phyloP scores from a whole-genome alignment of 768 basidiomycete species.

The Mycena venus region DNA sequence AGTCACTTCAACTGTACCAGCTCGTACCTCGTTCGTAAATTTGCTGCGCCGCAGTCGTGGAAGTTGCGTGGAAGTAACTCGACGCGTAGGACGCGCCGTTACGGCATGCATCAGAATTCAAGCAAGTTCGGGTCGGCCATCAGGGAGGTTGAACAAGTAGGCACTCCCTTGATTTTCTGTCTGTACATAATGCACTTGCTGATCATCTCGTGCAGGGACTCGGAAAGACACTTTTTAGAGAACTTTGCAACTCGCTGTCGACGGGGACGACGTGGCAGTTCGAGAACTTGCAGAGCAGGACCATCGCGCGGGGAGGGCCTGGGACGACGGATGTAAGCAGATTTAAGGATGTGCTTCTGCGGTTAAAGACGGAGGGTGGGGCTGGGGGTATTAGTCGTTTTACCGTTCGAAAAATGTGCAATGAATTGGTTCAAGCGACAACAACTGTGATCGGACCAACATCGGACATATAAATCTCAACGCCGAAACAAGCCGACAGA shows the following conservation, averaged over 20 bases:
- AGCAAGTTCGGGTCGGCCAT: too few species aligned
- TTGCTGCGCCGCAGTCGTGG: too few species aligned
- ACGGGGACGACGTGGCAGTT: slow-evolving; percentile 96
- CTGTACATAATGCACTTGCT: background rate
- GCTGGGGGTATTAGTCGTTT: slow-evolving; percentile 96
- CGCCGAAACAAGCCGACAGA: background rate
- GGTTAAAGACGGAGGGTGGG: slow-evolving; percentile 92
- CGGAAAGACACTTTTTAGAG: slow-evolving; percentile 85
- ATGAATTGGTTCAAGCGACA: too few species aligned
- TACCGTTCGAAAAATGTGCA: too few species aligned
- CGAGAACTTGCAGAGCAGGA: slow-evolving; percentile 98
- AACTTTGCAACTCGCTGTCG: slow-evolving; percentile 81
- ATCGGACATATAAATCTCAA: background rate
- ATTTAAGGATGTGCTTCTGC: slow-evolving; percentile 93
- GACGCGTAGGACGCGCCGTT: too few species aligned
- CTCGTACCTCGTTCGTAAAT: too few species aligned
- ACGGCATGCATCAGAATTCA: too few species aligned
- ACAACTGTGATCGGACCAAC: too few species aligned
- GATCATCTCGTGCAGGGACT: slow-evolving; percentile 68
- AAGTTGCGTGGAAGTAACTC: too few species aligned
- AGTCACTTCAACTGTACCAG: too few species aligned
- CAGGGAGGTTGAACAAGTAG: too few species aligned
- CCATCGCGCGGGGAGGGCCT: slow-evolving; percentile 86
- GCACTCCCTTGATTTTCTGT: slow-evolving; percentile 37
- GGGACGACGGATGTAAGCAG: slow-evolving; percentile 91